Conservation (phyloP, 768 basidiomycete genomes). For the Gloeopeniophorella convolvens region DNA sequence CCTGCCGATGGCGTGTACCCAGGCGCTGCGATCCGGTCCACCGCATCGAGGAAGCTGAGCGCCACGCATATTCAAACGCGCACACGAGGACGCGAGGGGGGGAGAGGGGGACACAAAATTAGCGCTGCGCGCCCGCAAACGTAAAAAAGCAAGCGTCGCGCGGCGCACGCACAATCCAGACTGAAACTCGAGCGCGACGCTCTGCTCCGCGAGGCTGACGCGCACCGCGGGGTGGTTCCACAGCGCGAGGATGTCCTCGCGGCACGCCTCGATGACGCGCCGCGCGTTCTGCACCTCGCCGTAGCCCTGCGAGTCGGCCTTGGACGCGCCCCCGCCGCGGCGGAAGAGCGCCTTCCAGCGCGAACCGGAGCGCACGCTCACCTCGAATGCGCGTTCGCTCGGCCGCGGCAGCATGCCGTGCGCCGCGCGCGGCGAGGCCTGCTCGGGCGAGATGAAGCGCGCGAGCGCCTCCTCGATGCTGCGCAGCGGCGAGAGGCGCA, state of each 20-base stretch:
- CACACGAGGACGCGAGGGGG: not conserved
- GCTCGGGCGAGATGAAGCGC: constrained; percentile 34
- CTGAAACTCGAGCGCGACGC: constrained; percentile 47
- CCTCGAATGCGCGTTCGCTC: constrained; percentile 40
- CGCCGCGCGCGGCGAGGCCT: constrained; percentile 18
- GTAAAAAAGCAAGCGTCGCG: no score
- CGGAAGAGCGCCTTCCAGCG: constrained; percentile 46
- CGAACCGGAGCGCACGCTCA: constrained; percentile 39
- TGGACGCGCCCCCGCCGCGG: constrained; percentile 18
- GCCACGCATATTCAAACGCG: not conserved
- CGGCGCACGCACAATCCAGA: constrained; percentile 50
- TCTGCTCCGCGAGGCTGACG: constrained; percentile 34
- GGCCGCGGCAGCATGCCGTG: constrained; percentile 14
- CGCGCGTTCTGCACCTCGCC: constrained; percentile 38
- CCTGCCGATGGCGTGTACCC: constrained; percentile 49
- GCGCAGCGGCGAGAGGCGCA: constrained; percentile 47
- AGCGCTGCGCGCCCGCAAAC: no score
- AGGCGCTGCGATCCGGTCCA: constrained; percentile 41
- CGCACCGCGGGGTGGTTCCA: constrained; percentile 47
- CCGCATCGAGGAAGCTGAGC: constrained; percentile 52
- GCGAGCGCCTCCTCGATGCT: constrained; percentile 48
- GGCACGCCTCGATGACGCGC: constrained; percentile 46
- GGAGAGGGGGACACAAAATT: not conserved
- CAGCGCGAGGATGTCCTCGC: constrained; percentile 45
- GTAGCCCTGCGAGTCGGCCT: constrained; percentile 3